Conservation (phyloP, 1,284 basidiomycete species). For the Sporisorium exsertum region DNA sequence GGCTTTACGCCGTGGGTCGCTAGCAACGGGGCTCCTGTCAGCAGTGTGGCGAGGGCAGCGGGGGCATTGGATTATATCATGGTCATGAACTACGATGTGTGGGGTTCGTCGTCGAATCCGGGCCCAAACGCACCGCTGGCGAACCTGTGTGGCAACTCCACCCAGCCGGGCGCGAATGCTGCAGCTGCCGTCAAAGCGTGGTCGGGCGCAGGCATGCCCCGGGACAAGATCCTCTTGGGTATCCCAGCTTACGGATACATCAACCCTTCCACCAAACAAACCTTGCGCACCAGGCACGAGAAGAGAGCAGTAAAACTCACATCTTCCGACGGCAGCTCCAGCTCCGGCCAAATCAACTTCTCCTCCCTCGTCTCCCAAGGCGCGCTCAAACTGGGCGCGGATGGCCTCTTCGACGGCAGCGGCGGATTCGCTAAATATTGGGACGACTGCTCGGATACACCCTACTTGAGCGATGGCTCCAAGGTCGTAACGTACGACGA, state of each 20-base stretch:
- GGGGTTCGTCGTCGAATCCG: conserved; percentile 44
- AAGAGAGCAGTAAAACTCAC: conserved; percentile 32
- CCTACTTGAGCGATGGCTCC: conserved; percentile 51
- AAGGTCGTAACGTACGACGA: conserved; percentile 63
- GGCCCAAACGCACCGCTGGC: conserved; percentile 63
- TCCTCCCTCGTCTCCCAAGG: conserved; percentile 44
- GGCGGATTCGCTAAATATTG: conserved; percentile 58
- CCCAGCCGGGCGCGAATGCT: conserved; percentile 56
- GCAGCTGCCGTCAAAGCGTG: conserved; percentile 59
- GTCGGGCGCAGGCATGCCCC: conserved; percentile 60
- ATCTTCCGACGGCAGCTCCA: conserved; percentile 21
- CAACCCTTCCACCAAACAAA: conserved; percentile 21
- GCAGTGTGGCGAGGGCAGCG: conserved; percentile 48
- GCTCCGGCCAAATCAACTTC: conserved; percentile 59
- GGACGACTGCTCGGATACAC: conserved; percentile 64
- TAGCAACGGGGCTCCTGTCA: conserved; percentile 46
- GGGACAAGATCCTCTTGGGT: conserved; percentile 60
- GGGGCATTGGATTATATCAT: conserved; percentile 56
- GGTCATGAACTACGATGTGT: conserved; percentile 67
- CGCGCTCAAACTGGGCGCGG: conserved; percentile 33
- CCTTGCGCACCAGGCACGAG: conserved; percentile 5
- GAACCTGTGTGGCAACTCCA: conserved; percentile 59
- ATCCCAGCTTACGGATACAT: conserved; percentile 63
- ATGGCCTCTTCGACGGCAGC: conserved; percentile 34
- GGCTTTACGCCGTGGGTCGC: conserved; percentile 44